These are phyloP conservation scores for Zygotorulaspora danielsina DNA, from an alignment of 805 yeast species.

Conservation along the genomic window DNA sequence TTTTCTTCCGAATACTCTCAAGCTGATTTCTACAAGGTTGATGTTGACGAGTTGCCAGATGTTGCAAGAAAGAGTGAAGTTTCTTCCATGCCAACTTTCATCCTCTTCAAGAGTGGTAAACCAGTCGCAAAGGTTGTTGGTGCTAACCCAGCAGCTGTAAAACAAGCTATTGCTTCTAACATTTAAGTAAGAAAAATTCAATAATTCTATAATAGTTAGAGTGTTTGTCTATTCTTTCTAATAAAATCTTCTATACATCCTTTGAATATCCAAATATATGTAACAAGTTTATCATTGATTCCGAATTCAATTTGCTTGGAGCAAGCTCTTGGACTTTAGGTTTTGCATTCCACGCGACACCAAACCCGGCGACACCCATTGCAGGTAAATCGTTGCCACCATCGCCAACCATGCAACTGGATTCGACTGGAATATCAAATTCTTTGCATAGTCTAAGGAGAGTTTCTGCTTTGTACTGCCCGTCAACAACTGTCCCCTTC, in stretches of 20 bases:
- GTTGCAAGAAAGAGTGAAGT: constrained; percentile 64
- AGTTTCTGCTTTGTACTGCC: constrained; percentile 72
- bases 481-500: constrained; percentile 80
- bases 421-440: constrained; percentile 46
- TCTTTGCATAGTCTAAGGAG: constrained; percentile 55
- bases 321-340: constrained; percentile 85
- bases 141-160: constrained; percentile 82
- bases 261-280: constrained; percentile 69
- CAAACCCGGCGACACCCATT: constrained; percentile 90
- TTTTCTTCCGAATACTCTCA: constrained; percentile 58
- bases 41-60: constrained; percentile 77
- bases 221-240: neutral
- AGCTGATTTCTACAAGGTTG: constrained; percentile 82
- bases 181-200: constrained; percentile 34
- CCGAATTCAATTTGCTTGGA: constrained; percentile 73
- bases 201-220: neutral
- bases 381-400: constrained; percentile 94
- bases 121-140: constrained; percentile 78
- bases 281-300: constrained; percentile 67
- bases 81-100: constrained; percentile 61
- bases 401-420: constrained; percentile 86
- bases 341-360: constrained; percentile 96
- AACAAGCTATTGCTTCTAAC: constrained; percentile 56
- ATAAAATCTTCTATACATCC: neutral
- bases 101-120: constrained; percentile 80